Evolutionary conservation across 768 basidiomycete genomes (phyloP).

Genomic region (Mycena galericulata): DNA sequence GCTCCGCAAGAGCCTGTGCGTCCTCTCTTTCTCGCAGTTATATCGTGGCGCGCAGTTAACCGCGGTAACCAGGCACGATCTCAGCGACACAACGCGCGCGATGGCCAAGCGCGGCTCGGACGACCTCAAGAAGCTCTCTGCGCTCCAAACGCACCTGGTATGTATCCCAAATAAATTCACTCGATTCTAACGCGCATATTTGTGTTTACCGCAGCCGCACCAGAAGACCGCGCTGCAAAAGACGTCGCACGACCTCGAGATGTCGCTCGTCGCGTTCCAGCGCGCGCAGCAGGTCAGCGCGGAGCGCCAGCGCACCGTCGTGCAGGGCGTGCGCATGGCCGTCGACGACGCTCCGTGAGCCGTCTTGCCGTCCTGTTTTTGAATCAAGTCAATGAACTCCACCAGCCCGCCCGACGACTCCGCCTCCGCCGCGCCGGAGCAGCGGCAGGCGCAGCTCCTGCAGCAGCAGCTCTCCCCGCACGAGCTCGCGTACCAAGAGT

Average conservation of each 20-base stretch:
- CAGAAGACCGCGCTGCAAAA: conserved; percentile 90
- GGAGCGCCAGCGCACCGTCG: conserved; percentile 89
- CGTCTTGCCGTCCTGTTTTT: conserved; percentile 12
- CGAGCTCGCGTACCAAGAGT: conserved; percentile 96
- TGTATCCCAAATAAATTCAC: conserved; percentile 35
- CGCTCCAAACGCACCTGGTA: conserved; percentile 72
- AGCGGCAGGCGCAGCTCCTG: conserved; percentile 77
- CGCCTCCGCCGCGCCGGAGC: conserved; percentile 60
- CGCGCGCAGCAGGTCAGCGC: conserved; percentile 91
- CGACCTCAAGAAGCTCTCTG: conserved; percentile 90
- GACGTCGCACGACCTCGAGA: conserved; percentile 92
- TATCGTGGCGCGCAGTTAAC: no score
- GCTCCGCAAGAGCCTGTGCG: conserved; percentile 88
- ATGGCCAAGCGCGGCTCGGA: conserved; percentile 96
- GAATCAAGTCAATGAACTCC: not conserved
- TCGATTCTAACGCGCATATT: conserved; percentile 2
- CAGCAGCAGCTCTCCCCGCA: conserved; percentile 86
- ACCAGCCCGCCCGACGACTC: conserved; percentile 42
- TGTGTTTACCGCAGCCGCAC: conserved; percentile 75
- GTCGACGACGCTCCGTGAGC: conserved; percentile 76
- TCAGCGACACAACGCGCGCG: conserved; percentile 93
- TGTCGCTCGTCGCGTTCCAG: conserved; percentile 93
- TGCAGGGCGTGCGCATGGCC: conserved; percentile 86
- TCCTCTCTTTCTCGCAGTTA: conserved; percentile 28
- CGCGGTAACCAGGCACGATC: conserved; percentile 76